These are phyloP conservation scores for Haplographium delicatum DNA, from an alignment of 495 filamentous ascomycete genomes.

Conservation along the genomic window DNA sequence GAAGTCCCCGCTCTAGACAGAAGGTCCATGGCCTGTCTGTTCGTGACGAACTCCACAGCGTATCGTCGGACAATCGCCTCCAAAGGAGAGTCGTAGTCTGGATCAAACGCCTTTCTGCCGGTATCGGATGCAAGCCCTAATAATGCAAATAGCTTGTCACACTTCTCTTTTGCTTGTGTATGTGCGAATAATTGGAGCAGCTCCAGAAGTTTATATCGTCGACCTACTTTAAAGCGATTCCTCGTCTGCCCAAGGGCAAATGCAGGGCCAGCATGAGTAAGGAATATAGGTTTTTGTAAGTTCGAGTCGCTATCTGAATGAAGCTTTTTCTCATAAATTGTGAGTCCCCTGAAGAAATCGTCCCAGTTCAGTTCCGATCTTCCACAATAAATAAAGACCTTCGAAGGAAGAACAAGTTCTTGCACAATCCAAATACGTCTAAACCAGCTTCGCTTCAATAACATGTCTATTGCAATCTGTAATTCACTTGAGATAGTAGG, in stretches of 20 bases:
- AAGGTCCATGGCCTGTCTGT: conserved; percentile 5
- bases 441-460: not conserved
- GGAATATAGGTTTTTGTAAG: not conserved
- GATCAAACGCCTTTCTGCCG: not conserved
- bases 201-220: not conserved
- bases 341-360: not conserved
- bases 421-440: not conserved
- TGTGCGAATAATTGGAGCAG: not conserved
- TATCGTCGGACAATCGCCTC: conserved; percentile 7
- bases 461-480: not conserved
- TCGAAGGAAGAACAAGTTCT: not conserved
- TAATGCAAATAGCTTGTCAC: conserved; percentile 9
- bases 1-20: conserved; percentile 5
- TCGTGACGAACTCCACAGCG: not conserved
- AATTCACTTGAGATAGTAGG: not conserved
- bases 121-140: conserved; percentile 8
- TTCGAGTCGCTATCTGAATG: not conserved
- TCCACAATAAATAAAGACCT: not conserved
- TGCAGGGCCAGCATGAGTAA: not conserved
- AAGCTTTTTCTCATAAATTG: not conserved
- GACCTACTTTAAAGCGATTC: not conserved
- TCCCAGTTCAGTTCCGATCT: not conserved
- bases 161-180: not conserved
- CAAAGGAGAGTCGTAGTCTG: conserved; percentile 8
- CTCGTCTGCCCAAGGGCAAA: not conserved